Percentiles rank a stretch among this genome's conserved stretches.
Evolutionary conservation across 192 early-diverging fungal genomes (phyloP).

Genomic region (Backusella sp.): DNA sequence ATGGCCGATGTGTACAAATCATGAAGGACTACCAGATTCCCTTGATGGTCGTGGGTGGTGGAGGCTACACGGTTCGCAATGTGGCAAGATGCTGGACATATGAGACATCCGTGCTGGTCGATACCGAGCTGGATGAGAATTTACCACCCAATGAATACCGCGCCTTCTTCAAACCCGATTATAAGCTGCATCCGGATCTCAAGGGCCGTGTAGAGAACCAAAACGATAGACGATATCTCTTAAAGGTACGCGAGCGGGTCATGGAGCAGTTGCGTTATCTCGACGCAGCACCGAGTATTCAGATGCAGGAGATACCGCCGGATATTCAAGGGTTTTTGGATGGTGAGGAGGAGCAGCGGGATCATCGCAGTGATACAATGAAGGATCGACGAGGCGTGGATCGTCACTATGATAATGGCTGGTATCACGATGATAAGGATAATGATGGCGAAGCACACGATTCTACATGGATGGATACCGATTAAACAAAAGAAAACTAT

Average conservation of each 20-base stretch:
- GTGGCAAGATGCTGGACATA: slow-evolving; percentile 94
- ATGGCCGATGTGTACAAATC: slow-evolving; percentile 76
- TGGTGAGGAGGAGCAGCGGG: slow-evolving; percentile 53
- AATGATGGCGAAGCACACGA: slow-evolving; percentile 19
- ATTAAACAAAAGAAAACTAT: background rate
- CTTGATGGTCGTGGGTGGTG: slow-evolving; percentile 78
- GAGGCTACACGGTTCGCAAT: slow-evolving; percentile 93
- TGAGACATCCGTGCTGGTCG: slow-evolving; percentile 83
- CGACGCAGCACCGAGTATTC: slow-evolving; percentile 89
- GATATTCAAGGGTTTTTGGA: slow-evolving; percentile 56
- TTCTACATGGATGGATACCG: slow-evolving; percentile 9
- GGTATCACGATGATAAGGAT: slow-evolving; percentile 40
- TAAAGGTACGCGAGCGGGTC: slow-evolving; percentile 68
- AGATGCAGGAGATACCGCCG: slow-evolving; percentile 88
- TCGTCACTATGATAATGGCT: slow-evolving; percentile 27
- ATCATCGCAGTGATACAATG: slow-evolving; percentile 41
- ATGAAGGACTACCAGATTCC: slow-evolving; percentile 81
- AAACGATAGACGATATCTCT: slow-evolving; percentile 80
- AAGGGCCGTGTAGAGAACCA: slow-evolving; percentile 83
- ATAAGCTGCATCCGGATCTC: slow-evolving; percentile 83
- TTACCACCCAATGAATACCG: slow-evolving; percentile 75
- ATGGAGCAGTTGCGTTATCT: slow-evolving; percentile 88
- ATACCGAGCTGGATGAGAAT: slow-evolving; percentile 68
- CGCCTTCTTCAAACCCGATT: slow-evolving; percentile 89
- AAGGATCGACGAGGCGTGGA: slow-evolving; percentile 20